Evolutionary conservation across 331 rosid genomes (phyloP).

Genomic region (Malus hybrid): DNA sequence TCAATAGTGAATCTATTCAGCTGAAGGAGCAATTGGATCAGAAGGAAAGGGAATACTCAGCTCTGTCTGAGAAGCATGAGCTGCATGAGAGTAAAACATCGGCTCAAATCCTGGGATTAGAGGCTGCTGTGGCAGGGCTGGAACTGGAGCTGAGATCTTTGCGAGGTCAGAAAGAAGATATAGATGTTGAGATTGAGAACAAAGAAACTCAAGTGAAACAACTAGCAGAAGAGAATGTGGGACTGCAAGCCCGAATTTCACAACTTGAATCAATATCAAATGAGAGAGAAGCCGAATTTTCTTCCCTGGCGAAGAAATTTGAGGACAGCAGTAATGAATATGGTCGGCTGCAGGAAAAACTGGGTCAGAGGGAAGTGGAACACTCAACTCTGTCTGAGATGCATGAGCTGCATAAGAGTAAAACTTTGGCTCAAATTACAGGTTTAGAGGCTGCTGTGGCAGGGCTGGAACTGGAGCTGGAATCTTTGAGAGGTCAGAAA

Average conservation of each 20-base stretch:
- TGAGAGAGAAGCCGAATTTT: constrained; percentile 46
- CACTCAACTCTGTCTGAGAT: too few species aligned
- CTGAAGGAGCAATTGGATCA: too few species aligned
- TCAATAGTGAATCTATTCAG: too few species aligned
- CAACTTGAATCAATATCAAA: constrained; percentile 32
- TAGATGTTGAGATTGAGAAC: not conserved
- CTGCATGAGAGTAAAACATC: constrained; percentile 35
- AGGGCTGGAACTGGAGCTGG: too few species aligned
- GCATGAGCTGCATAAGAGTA: too few species aligned
- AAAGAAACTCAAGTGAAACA: too few species aligned
- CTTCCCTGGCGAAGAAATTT: constrained; percentile 26
- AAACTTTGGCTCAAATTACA: too few species aligned
- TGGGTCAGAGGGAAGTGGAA: too few species aligned
- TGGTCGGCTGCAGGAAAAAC: too few species aligned
- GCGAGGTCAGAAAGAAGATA: constrained; percentile 39
- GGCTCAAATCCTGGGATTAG: constrained; percentile 35
- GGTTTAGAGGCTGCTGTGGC: too few species aligned
- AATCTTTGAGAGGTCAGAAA: too few species aligned
- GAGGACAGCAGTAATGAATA: constrained; percentile 21
- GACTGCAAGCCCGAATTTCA: constrained; percentile 39
- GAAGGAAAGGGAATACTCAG: too few species aligned
- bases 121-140: constrained; percentile 32
- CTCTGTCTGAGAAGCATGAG: constrained; percentile 22
- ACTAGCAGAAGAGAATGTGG: constrained; percentile 10
- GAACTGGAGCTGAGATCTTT: constrained; percentile 42